Base-by-base conservation (phyloP, 768 basidiomycete species). In the Albatrellus ellisii region DNA sequence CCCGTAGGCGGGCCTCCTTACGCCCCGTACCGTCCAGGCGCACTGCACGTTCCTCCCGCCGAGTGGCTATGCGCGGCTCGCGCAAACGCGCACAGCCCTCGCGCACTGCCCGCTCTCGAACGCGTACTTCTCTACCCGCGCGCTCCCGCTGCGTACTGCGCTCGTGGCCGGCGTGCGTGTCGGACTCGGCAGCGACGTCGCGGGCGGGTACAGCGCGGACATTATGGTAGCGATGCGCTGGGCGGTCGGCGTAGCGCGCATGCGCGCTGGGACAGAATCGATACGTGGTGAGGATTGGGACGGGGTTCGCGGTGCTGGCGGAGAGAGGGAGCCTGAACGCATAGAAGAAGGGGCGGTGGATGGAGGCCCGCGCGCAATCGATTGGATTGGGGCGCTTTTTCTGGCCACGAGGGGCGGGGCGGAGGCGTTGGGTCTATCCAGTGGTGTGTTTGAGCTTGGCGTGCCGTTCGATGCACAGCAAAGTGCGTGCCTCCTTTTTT, bases 71-170 rank as follows among this genome's bases (percentile, higher is more conserved):
- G 12, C 29, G 4, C 29, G 29, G 12, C 29, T 31, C 12, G 29
- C 29, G n/a, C n/a, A n/a, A n/a, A n/a, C n/a, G n/a, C 73, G 75
- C 12, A 73, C 78, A 1, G 67, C 83, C 2, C 65, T 92, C 17
- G 85, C 89, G 0, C 86, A 89, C 51, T 94, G 90, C 57, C 90
- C 90, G 0, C 65, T 94, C 10, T 90, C 88, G 0, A 92, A 94
- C 54, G 69, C 73, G 2, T 94, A 92, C 60, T 89, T 92, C 59
- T 89, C 85, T 0, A 69, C 75, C 10, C 63, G 70, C 41, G 73
- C 78, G 1, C 79, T 87, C 53, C 70, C 67, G 2, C 62, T 84
- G 26, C 73, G 77, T 25, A 84, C 88, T 56, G 84, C 85, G 4
- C 62, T 90, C 26, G 60, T 69, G 33, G 59, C 57, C 22, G 70